A percentile compares a stretch with the other conserved stretches of the same genome.
Evolutionary conservation across 805 yeast genomes (phyloP).

Genomic region (Lipomyces lipofer): DNA sequence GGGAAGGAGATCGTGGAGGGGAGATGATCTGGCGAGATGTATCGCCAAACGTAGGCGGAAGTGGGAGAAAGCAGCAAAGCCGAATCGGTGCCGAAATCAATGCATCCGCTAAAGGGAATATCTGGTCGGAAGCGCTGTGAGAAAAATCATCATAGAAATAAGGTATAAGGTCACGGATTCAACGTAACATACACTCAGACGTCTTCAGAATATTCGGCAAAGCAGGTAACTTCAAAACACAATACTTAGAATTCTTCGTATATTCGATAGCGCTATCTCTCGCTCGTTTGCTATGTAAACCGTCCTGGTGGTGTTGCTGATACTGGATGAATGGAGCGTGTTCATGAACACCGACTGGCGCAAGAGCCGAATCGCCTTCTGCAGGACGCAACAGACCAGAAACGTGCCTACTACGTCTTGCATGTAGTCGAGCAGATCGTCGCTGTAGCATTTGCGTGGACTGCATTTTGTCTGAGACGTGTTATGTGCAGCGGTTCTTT

Average conservation of each 20-base stretch:
- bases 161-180: neutral
- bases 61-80: slow-evolving; percentile 53
- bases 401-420: slow-evolving; percentile 23
- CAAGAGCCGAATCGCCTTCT: neutral
- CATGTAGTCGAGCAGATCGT: slow-evolving; percentile 22
- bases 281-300: neutral
- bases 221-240: slow-evolving; percentile 58
- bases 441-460: slow-evolving; percentile 21
- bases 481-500: no score
- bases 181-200: slow-evolving; percentile 5
- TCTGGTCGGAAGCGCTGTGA: no score
- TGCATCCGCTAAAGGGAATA: slow-evolving; percentile 43
- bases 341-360: neutral
- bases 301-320: neutral
- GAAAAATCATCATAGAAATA: no score
- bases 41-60: slow-evolving; percentile 67
- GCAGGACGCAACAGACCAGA: slow-evolving; percentile 20
- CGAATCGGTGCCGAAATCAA: slow-evolving; percentile 51
- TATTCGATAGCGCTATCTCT: slow-evolving; percentile 46
- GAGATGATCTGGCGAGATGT: slow-evolving; percentile 57
- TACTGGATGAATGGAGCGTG: neutral
- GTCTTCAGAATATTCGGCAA: slow-evolving; percentile 48
- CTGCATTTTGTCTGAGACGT: no score
- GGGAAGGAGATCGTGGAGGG: slow-evolving; percentile 62
- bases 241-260: slow-evolving; percentile 59